These are phyloP conservation scores for Cladosporium sp. DNA, from an alignment of 2,329 filamentous ascomycete species.

Conservation along the genomic window DNA sequence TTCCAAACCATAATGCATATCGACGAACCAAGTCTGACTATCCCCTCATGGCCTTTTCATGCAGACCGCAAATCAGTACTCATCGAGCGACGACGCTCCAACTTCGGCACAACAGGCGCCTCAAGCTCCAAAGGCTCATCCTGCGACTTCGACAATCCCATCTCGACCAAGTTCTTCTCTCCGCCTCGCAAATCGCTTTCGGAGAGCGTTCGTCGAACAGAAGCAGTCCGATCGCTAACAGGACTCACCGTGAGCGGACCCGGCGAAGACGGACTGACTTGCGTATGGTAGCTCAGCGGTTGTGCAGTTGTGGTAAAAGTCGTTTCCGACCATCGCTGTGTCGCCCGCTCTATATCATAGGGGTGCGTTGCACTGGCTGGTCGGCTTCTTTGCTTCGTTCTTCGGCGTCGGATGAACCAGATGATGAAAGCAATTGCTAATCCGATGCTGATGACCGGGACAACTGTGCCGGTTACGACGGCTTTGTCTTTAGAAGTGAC, in stretches of 20 bases:
- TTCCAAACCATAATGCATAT: no score
- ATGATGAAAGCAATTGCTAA: neutral
- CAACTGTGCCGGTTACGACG: neutral
- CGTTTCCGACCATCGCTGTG: neutral
- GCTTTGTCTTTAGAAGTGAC: neutral
- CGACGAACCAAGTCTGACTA: no score
- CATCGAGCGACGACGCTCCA: neutral
- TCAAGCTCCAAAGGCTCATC: conserved; percentile 1
- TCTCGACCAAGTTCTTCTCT: neutral
- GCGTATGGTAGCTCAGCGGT: neutral
- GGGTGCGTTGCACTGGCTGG: neutral
- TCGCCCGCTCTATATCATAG: neutral
- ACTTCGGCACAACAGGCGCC: neutral
- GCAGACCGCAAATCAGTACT: neutral
- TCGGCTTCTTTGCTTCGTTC: neutral
- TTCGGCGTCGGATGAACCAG: neutral
- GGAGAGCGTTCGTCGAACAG: neutral
- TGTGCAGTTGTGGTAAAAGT: neutral
- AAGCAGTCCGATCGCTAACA: neutral
- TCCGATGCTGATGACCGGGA: neutral
- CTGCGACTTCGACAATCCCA: neutral
- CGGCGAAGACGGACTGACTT: neutral
- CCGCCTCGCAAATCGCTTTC: neutral
- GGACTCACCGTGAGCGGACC: neutral
- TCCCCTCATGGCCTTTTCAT: no score